phyloP scores from a whole-genome alignment of 2,329 filamentous ascomycete species.

The Penicillium sp. region DNA sequence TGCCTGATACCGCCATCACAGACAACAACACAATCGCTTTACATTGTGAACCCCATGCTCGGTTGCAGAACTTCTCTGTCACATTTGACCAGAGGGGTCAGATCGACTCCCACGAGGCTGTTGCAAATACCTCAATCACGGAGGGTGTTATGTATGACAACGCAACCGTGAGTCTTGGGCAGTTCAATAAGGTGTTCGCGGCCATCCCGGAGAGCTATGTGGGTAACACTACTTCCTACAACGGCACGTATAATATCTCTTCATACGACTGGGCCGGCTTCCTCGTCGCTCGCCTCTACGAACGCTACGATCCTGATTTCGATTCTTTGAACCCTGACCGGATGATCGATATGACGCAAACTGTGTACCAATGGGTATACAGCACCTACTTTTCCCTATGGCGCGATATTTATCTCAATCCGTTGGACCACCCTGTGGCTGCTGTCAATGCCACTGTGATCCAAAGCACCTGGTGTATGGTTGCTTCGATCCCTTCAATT shows the following conservation, averaged over 20 bases:
- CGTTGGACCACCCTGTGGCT: constrained; percentile 15
- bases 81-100: constrained; percentile 32
- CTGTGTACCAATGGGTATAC: constrained; percentile 37
- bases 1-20: constrained; percentile 23
- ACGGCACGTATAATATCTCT: constrained; percentile 28
- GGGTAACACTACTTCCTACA: constrained; percentile 24
- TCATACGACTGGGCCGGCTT: constrained; percentile 39
- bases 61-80: constrained; percentile 26
- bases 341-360: constrained; percentile 27
- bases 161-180: constrained; percentile 34
- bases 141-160: constrained; percentile 33
- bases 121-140: constrained; percentile 21
- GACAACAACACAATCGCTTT: constrained; percentile 32
- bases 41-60: constrained; percentile 31
- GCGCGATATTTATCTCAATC: constrained; percentile 32
- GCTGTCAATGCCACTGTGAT: constrained; percentile 30
- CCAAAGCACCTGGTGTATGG: constrained; percentile 33
- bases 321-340: constrained; percentile 22
- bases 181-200: constrained; percentile 38
- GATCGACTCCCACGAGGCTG: constrained; percentile 17
- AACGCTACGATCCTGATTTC: constrained; percentile 25
- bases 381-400: constrained; percentile 38
- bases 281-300: constrained; percentile 33
- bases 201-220: constrained; percentile 34
- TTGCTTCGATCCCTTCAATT: constrained; percentile 30